These are phyloP conservation scores for Rehmannia glutinosa DNA, from an alignment of 257 asterid species.

Conservation along the genomic window DNA sequence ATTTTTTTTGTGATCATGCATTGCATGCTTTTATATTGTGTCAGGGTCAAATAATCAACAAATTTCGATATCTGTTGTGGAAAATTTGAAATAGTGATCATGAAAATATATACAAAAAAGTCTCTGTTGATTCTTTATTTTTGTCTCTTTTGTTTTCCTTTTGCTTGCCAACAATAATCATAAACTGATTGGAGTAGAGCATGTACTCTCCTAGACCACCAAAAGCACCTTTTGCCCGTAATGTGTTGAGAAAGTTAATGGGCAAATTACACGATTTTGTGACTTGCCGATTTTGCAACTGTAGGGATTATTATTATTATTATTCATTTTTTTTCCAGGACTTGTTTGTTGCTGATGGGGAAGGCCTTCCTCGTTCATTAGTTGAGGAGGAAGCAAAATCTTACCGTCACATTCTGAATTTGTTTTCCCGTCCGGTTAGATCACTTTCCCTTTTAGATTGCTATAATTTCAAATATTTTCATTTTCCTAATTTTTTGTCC, in stretches of 20 bases:
- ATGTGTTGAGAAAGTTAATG: too few relatives aligned
- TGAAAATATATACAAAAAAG: background rate
- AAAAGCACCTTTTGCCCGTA: too few relatives aligned
- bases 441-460: conserved; percentile 7
- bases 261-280: background rate
- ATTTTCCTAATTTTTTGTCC: conserved; percentile 19
- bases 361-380: conserved; percentile 92
- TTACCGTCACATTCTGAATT: conserved; percentile 61
- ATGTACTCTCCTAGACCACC: background rate
- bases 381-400: conserved; percentile 80
- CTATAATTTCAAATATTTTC: conserved; percentile 3
- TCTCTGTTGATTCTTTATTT: background rate
- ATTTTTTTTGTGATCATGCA: background rate
- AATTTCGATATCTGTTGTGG: background rate
- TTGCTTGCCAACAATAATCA: background rate
- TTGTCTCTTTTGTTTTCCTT: too few relatives aligned
- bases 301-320: background rate
- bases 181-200: background rate
- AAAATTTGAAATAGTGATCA: background rate
- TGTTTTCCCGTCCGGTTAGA: conserved; percentile 76
- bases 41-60: background rate
- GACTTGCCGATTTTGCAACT: too few relatives aligned
- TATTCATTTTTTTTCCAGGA: conserved; percentile 53
- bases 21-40: background rate
- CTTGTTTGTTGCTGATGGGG: conserved; percentile 94